These are phyloP conservation scores for Cryptosporidium tyzzeri DNA, from an alignment of 169 alveolate genomes.

Conservation along the genomic window DNA sequence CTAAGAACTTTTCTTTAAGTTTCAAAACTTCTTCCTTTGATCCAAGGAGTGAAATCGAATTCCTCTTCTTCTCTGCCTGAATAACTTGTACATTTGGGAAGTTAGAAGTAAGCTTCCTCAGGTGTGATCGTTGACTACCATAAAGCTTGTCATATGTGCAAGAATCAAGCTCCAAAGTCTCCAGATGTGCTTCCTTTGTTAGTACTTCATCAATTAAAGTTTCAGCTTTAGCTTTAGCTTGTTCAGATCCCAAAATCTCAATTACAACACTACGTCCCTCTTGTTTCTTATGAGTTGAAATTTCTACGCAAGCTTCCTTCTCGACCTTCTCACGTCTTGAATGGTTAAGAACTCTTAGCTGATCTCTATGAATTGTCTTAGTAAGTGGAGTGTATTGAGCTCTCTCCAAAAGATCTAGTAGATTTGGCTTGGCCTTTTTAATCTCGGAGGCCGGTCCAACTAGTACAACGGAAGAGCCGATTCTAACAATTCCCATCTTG, in stretches of 20 bases:
- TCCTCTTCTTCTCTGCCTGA: slow-evolving; percentile 34
- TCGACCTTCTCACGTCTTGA: slow-evolving; percentile 59
- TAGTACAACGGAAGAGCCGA: slow-evolving; percentile 71
- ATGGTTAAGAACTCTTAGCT: slow-evolving; percentile 53
- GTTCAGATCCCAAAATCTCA: slow-evolving; percentile 63
- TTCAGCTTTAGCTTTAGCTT: slow-evolving; percentile 55
- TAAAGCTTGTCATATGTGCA: slow-evolving; percentile 56
- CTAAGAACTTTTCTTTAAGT: slow-evolving; percentile 32
- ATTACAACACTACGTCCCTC: slow-evolving; percentile 47
- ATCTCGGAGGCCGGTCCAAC: slow-evolving; percentile 64
- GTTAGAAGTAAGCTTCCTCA: slow-evolving; percentile 46
- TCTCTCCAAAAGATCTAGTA: slow-evolving; percentile 42
- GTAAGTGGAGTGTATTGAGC: slow-evolving; percentile 44
- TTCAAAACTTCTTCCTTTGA: slow-evolving; percentile 51
- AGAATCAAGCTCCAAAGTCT: slow-evolving; percentile 10
- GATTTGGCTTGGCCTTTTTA: slow-evolving; percentile 34
- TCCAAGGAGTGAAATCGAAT: slow-evolving; percentile 39
- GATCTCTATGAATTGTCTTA: slow-evolving; percentile 64
- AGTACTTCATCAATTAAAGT: slow-evolving; percentile 21
- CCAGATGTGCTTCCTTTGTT: slow-evolving; percentile 48
- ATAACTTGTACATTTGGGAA: slow-evolving; percentile 59
- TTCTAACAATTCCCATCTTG: slow-evolving; percentile 67
- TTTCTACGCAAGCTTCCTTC: slow-evolving; percentile 41
- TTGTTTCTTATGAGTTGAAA: slow-evolving; percentile 50
- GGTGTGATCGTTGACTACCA: slow-evolving; percentile 38